Percentiles rank a stretch among this genome's conserved stretches.
These are phyloP conservation scores for Conringia planisiliqua DNA, from an alignment of 345 rosid species.

Conservation along the genomic window DNA sequence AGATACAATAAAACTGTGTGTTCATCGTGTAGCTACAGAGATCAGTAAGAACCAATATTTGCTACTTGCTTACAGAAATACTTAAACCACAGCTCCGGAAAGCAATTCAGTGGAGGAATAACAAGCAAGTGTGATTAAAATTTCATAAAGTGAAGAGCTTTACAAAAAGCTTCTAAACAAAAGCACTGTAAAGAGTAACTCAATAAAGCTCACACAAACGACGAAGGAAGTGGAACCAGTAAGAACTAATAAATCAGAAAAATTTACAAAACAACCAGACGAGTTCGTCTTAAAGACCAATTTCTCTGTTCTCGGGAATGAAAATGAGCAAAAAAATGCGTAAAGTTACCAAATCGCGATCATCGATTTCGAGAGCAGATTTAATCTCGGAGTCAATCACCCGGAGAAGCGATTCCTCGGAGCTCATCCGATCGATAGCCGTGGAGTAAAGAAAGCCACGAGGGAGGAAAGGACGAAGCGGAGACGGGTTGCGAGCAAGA, in stretches of 20 bases:
- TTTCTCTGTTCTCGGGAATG: not conserved
- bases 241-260: not conserved
- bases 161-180: not conserved
- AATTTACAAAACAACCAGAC: not conserved
- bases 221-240: not conserved
- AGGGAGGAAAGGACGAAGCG: slow-evolving; percentile 21
- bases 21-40: not conserved
- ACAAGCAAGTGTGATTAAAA: not conserved
- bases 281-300: not conserved
- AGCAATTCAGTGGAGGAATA: not conserved
- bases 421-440: slow-evolving; percentile 35
- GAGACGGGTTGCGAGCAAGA: slow-evolving; percentile 20
- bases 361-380: slow-evolving; percentile 51
- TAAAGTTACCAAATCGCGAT: slow-evolving; percentile 38
- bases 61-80: not conserved
- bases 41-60: not conserved
- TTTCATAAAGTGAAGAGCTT: not conserved
- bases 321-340: not conserved
- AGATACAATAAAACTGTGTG: not conserved
- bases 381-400: slow-evolving; percentile 62
- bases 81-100: not conserved
- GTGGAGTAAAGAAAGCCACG: slow-evolving; percentile 39
- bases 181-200: not conserved
- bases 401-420: slow-evolving; percentile 57
- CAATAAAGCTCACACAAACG: not conserved